Conservation (phyloP, 2,329 filamentous ascomycete species). For the Colletotrichum sp. region DNA sequence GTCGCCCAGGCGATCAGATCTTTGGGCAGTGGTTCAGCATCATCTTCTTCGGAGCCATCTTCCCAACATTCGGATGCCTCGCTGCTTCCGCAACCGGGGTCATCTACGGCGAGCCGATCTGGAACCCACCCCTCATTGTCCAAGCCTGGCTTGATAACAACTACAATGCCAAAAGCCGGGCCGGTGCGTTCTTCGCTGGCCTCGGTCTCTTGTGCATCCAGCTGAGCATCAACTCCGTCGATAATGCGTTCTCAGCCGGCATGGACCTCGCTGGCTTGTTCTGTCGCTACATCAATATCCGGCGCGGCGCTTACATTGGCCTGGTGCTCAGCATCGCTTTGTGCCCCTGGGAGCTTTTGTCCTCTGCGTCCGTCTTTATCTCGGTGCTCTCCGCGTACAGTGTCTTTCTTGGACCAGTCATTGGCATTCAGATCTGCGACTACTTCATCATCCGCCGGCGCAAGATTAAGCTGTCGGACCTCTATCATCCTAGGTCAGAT, state of each 20-base stretch:
- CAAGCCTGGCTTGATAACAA: constrained; percentile 11
- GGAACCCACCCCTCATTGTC: constrained; percentile 40
- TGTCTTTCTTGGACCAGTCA: constrained; percentile 42
- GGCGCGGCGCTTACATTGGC: constrained; percentile 56
- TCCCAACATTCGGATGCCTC: constrained; percentile 42
- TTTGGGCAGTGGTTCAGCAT: constrained; percentile 43
- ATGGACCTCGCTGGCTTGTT: constrained; percentile 61
- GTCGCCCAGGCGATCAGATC: constrained; percentile 42
- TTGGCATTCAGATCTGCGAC: constrained; percentile 41
- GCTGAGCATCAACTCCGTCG: constrained; percentile 22
- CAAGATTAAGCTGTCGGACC: constrained; percentile 40
- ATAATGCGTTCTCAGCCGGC: constrained; percentile 43
- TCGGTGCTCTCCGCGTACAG: constrained; percentile 40
- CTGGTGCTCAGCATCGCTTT: constrained; percentile 47
- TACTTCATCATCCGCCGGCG: constrained; percentile 36
- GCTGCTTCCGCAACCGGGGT: constrained; percentile 30
- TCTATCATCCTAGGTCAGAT: constrained; percentile 38
- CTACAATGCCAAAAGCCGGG: constrained; percentile 11
- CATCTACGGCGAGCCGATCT: constrained; percentile 40
- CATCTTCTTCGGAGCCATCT: constrained; percentile 41
- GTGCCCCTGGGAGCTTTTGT: constrained; percentile 58
- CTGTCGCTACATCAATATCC: constrained; percentile 60
- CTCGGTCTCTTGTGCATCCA: constrained; percentile 21
- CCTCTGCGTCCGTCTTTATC: constrained; percentile 39
- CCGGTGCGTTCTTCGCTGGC: constrained; percentile 21